phyloP scores from a whole-genome alignment of 78 protist species.

The Cavenderia fasciculata region DNA sequence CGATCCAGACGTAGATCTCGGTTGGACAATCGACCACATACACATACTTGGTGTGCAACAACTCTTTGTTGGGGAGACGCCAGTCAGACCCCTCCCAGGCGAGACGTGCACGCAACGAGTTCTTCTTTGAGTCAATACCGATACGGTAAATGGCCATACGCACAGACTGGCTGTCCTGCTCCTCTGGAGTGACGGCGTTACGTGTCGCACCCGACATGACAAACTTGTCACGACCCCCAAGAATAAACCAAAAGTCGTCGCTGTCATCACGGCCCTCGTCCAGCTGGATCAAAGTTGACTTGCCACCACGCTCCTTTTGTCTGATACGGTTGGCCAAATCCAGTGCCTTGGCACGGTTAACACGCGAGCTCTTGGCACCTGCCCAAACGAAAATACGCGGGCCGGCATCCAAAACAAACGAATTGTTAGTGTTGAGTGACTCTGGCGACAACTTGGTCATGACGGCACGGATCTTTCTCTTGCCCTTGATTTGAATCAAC shows the following conservation, averaged over 20 bases:
- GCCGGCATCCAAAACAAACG: constrained; percentile 70
- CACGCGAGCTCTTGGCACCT: constrained; percentile 66
- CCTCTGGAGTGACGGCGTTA: constrained; percentile 54
- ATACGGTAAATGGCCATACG: constrained; percentile 57
- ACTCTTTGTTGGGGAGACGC: constrained; percentile 61
- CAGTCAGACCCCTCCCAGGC: constrained; percentile 77
- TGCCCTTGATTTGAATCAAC: constrained; percentile 79
- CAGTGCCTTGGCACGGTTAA: constrained; percentile 74
- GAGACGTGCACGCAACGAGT: constrained; percentile 35
- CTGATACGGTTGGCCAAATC: constrained; percentile 80
- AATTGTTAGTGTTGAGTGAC: constrained; percentile 71
- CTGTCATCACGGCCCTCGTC: constrained; percentile 42
- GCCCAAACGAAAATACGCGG: constrained; percentile 77
- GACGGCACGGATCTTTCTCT: constrained; percentile 66
- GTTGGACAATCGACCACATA: constrained; percentile 69
- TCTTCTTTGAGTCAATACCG: constrained; percentile 64
- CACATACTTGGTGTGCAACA: constrained; percentile 57
- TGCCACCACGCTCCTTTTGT: constrained; percentile 77
- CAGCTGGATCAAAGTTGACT: constrained; percentile 45
- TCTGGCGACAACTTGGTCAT: constrained; percentile 29
- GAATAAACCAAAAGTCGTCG: constrained; percentile 54
- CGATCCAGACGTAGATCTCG: constrained; percentile 80
- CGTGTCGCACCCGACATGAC: not conserved
- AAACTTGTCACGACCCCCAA: constrained; percentile 22
- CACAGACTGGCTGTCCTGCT: constrained; percentile 46